Conservation (phyloP, 2,329 filamentous ascomycete genomes). For the Pseudocercospora fuligena region DNA sequence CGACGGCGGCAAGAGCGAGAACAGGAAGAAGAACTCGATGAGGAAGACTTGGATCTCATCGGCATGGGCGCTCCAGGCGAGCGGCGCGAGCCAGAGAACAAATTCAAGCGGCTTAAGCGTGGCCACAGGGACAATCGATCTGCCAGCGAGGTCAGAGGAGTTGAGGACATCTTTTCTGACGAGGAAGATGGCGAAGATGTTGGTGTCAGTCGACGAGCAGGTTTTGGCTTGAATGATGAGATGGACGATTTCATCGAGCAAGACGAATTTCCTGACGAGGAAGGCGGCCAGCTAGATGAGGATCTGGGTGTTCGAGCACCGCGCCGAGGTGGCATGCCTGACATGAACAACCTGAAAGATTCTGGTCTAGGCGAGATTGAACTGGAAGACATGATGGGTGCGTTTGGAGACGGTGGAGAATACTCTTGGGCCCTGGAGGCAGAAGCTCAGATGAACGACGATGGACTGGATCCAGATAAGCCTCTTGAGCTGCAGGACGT, state of each 20-base stretch:
- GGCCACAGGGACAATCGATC: slow-evolving; percentile 76
- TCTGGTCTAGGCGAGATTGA: slow-evolving; percentile 85
- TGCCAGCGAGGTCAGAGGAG: slow-evolving; percentile 68
- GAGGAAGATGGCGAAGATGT: slow-evolving; percentile 74
- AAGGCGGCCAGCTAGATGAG: slow-evolving; percentile 75
- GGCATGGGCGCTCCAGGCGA: slow-evolving; percentile 78
- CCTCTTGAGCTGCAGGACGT: slow-evolving; percentile 94
- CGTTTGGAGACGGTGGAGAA: slow-evolving; percentile 94
- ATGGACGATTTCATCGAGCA: slow-evolving; percentile 96
- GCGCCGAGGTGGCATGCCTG: slow-evolving; percentile 68
- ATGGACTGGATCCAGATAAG: slow-evolving; percentile 77
- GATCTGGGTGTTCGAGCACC: slow-evolving; percentile 88
- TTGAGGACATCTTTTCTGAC: slow-evolving; percentile 94
- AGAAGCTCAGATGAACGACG: slow-evolving; percentile 82
- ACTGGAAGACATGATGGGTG: slow-evolving; percentile 92
- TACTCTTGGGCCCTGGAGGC: slow-evolving; percentile 93
- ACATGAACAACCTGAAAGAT: slow-evolving; percentile 69
- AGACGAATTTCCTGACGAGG: slow-evolving; percentile 87
- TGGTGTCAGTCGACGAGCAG: slow-evolving; percentile 47
- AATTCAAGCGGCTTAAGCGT: slow-evolving; percentile 95
- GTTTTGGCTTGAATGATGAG: slow-evolving; percentile 68
- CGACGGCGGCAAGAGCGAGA: slow-evolving; percentile 76
- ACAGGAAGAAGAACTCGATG: slow-evolving; percentile 83
- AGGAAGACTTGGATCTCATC: slow-evolving; percentile 95
- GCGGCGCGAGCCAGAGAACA: slow-evolving; percentile 70